These are phyloP conservation scores for Toxoplasma gondii DNA, from an alignment of 169 alveolate genomes.

Conservation along the genomic window DNA sequence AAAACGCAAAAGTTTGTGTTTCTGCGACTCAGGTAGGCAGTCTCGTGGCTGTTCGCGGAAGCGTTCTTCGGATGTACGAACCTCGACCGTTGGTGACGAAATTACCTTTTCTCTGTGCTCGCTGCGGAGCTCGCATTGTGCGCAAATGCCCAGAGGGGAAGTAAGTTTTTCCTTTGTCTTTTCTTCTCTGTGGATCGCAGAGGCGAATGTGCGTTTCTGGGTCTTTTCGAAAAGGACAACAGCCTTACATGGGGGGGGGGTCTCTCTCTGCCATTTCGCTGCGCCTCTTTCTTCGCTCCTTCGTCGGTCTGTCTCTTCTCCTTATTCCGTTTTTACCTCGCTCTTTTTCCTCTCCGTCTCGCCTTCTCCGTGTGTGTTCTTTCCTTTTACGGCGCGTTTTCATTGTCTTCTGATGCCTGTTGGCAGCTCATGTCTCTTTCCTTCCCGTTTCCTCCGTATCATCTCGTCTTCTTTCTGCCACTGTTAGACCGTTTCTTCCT, in stretches of 20 bases:
- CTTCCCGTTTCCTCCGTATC: too few species aligned
- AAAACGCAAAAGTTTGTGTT: neutral
- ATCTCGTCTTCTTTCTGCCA: too few species aligned
- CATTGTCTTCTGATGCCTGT: too few species aligned
- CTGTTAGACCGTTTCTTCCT: too few species aligned
- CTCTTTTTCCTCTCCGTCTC: too few species aligned
- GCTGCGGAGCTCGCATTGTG: constrained; percentile 19
- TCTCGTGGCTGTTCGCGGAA: constrained; percentile 43
- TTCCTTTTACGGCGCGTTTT: too few species aligned
- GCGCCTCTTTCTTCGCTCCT: neutral
- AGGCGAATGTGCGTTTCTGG: neutral
- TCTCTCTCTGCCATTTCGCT: neutral
- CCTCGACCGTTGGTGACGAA: constrained; percentile 19
- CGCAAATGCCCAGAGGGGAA: constrained; percentile 16
- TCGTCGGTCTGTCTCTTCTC: neutral
- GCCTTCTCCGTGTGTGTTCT: too few species aligned
- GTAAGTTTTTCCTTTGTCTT: neutral
- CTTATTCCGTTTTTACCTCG: neutral
- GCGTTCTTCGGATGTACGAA: constrained; percentile 44
- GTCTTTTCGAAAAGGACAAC: neutral
- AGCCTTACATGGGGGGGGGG: too few species aligned
- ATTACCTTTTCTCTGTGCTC: constrained; percentile 37
- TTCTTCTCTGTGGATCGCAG: neutral
- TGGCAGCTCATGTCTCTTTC: too few species aligned
- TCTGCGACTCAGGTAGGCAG: constrained; percentile 20